phyloP scores from a whole-genome alignment of 2,329 filamentous ascomycete species.

The Arthrobotrys pseudoclavata region DNA sequence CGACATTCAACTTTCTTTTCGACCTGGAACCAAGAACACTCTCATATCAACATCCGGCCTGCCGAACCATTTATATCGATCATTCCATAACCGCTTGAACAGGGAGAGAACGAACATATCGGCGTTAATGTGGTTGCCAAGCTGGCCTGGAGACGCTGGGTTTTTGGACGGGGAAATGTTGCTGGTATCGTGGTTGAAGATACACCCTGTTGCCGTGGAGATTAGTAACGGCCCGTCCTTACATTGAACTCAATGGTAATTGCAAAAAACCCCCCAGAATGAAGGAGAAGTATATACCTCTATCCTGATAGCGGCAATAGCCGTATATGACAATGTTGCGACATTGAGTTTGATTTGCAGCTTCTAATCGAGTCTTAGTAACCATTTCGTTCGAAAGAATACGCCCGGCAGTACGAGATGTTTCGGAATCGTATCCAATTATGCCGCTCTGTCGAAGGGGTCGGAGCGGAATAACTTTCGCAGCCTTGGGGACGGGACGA shows the following conservation, averaged over 20 bases:
- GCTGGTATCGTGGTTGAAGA: conserved; percentile 82
- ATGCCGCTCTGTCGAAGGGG: conserved; percentile 15
- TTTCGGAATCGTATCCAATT: background rate
- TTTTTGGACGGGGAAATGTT: conserved; percentile 64
- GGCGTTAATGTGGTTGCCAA: conserved; percentile 44
- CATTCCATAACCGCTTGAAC: conserved; percentile 19
- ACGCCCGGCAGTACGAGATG: background rate
- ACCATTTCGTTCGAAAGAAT: conserved; percentile 22
- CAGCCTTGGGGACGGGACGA: background rate
- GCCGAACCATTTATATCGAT: background rate
- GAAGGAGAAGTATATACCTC: conserved; percentile 69
- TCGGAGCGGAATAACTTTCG: conserved; percentile 4
- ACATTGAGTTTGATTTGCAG: conserved; percentile 84
- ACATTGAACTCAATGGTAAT: too few species aligned
- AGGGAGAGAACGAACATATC: conserved; percentile 55
- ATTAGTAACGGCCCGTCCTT: conserved; percentile 15
- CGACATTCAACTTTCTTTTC: conserved; percentile 90
- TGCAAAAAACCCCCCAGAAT: too few species aligned
- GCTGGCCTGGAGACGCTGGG: conserved; percentile 58
- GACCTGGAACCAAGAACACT: conserved; percentile 44
- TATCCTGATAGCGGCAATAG: conserved; percentile 90
- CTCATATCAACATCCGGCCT: conserved; percentile 43
- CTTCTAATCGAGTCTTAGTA: conserved; percentile 51
- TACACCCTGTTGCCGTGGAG: conserved; percentile 71
- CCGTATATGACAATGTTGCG: conserved; percentile 94